phyloP scores from a whole-genome alignment of 805 yeast genomes.

The Kazachstania kunashirensis region DNA sequence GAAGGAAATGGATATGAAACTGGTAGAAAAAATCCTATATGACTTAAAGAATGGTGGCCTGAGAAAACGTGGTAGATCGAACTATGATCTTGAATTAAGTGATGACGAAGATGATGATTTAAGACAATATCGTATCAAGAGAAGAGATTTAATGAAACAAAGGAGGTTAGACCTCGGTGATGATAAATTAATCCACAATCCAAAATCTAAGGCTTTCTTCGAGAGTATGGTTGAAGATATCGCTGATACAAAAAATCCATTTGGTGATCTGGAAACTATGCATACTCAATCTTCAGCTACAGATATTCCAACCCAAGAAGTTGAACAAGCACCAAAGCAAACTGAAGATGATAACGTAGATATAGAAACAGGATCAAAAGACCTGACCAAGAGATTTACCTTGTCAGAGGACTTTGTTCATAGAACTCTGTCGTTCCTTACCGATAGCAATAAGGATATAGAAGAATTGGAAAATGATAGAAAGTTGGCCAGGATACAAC shows the following conservation, averaged over 20 bases:
- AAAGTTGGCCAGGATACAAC: slow-evolving; percentile 19
- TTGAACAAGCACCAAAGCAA: slow-evolving; percentile 21
- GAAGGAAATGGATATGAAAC: slow-evolving; percentile 49
- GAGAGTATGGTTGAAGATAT: slow-evolving; percentile 48
- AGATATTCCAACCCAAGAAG: slow-evolving; percentile 11
- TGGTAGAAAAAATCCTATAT: slow-evolving; percentile 56
- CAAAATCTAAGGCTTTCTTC: slow-evolving; percentile 57
- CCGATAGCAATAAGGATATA: slow-evolving; percentile 23
- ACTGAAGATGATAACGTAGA: slow-evolving; percentile 8
- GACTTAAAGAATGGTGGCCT: slow-evolving; percentile 68
- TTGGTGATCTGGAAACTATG: slow-evolving; percentile 23
- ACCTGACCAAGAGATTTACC: slow-evolving; percentile 26
- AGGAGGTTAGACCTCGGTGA: slow-evolving; percentile 37
- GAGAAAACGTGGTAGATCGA: slow-evolving; percentile 45
- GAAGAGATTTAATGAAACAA: slow-evolving; percentile 39
- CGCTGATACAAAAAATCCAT: slow-evolving; percentile 25
- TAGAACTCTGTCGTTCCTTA: slow-evolving; percentile 44
- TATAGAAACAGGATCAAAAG: slow-evolving; percentile 25
- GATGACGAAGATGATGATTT: slow-evolving; percentile 57
- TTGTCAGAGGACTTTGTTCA: slow-evolving; percentile 49
- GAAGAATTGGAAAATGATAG: slow-evolving; percentile 27
- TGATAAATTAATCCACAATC: slow-evolving; percentile 38
- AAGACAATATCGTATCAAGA: slow-evolving; percentile 32
- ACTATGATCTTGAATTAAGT: slow-evolving; percentile 54
- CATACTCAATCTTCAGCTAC: slow-evolving; percentile 1